Base-by-base conservation (phyloP, 306 rosid species). In the Ceratonia siliqua region DNA sequence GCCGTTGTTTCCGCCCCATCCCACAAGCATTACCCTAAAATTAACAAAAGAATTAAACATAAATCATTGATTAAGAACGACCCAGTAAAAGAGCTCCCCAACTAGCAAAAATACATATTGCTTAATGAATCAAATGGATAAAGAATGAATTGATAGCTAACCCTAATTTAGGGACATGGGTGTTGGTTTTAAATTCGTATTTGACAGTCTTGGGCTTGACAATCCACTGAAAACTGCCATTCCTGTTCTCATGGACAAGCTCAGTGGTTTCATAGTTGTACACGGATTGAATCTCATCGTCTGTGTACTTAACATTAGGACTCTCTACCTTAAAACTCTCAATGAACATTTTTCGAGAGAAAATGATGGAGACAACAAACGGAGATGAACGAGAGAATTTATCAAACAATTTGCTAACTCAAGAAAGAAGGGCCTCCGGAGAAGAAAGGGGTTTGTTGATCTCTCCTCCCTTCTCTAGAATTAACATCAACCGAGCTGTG, bases 1-100 rank as follows among this genome's bases (percentile, higher is more conserved):
- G 38, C 99, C 99, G 30, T 94, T 94, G 84, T 94, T 94, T 70
- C 99, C 99, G 33, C 97, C 97, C 97, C 99, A 94, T 1, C 98
- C 98, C 36, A 94, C 98, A 61, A 94, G 98, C 97, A 94, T 85
- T 65, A 91, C 97, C 85, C 98, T 94, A 38, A 21, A 41, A 57
- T 20, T 33, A 50, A 30, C 35, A 45, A 55, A 71, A 24, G n/a
- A 64, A 50, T 1, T 6, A 45, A 72, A 48, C 14, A 15, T 24
- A 54, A 5, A 48, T 62, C 12, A 42, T 41, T 3, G 25, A 79
- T 18, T 8, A 32, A 70, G 69, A 33, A 62, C n/a, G n/a, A n/a
- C n/a, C n/a, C n/a, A n/a, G n/a, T n/a, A n/a, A 43, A 18, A 28
- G 8, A 36, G 53, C 10, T 18, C 45, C 20, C 6, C 22, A 27